Evolutionary conservation across 2,329 filamentous ascomycete species (phyloP), one percentile per base, ranked within the genome.

Genomic region (Fusarium globosum): DNA sequence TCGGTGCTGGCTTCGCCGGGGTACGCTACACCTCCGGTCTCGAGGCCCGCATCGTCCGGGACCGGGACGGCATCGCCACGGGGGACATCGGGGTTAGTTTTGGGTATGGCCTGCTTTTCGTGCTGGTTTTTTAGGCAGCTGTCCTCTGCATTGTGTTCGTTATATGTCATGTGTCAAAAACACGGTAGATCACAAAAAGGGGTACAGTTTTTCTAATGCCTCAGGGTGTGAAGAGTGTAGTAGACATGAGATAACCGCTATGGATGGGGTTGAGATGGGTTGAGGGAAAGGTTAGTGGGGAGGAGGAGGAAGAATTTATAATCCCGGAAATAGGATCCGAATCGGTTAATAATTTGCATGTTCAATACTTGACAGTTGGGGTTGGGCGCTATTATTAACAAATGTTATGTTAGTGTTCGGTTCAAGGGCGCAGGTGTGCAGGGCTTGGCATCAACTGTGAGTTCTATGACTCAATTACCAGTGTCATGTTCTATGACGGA

Each of bases 91-190:
- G 28, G 35, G 63, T 35, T 66, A 62, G 53, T 42, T 68, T 73
- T 71, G 52, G 53, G 41, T 62, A 71, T 53, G 57, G 38, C 65
- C 64, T 57, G 69, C 49, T 58, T 23, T n/a, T 36, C 68, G 51
- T 56, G 46, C 59, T 76, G 76, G 76, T 77, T 77, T 75, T 77
- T 78, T 75, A 77, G 61, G 76, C 76, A 78, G 76, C 63, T 78
- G 74, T 78, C 76, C 76, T 78, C 76, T 78, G 76, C 76, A 76
- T 83, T 74, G 68, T 69, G 30, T 48, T 53, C 26, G 56, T 43
- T 42, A 65, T 59, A 68, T 61, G 59, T 71, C 71, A 73, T 73
- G 48, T 35, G 48, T 48, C 26, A n/a, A 59, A 52, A 52, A 64
- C 41, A 57, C 53, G 28, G 23, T 41, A 26, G 49, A 72, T 61